Percentiles rank a stretch among this genome's conserved stretches.
phyloP scores from a whole-genome alignment of 179 eudicot genomes.

The Dionaea muscipula region DNA sequence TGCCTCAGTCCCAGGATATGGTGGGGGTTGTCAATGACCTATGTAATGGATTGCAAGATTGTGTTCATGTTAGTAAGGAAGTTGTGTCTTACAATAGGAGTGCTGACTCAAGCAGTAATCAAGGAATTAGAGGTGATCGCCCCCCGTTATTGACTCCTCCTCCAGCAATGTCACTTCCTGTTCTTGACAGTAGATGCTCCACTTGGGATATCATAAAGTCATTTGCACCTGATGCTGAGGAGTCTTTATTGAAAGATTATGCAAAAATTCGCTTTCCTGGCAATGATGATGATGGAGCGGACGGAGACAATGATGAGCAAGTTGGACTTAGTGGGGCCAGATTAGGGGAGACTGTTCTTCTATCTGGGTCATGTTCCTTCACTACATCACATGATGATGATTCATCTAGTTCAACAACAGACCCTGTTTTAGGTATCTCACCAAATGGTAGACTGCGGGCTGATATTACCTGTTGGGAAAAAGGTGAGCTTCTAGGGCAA shows the following conservation, averaged over 20 bases:
- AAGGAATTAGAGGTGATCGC: slow-evolving; percentile 53
- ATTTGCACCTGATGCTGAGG: slow-evolving; percentile 36
- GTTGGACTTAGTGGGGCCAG: slow-evolving; percentile 14
- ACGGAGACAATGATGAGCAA: slow-evolving; percentile 12
- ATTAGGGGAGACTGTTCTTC: slow-evolving; percentile 15
- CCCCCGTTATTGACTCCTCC: slow-evolving; percentile 51
- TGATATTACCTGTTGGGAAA: slow-evolving; percentile 45
- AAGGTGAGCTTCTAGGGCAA: slow-evolving; percentile 48
- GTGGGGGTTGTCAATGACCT: neutral
- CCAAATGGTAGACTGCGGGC: slow-evolving; percentile 31
- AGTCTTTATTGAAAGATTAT: slow-evolving; percentile 1
- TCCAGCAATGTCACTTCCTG: slow-evolving; percentile 29
- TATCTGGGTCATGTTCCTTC: slow-evolving; percentile 31
- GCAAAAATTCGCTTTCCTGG: slow-evolving; percentile 4
- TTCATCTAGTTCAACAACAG: slow-evolving; percentile 25
- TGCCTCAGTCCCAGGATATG: neutral
- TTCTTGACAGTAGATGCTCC: slow-evolving; percentile 29
- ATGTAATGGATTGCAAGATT: slow-evolving; percentile 1
- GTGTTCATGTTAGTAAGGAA: neutral
- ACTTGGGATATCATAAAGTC: slow-evolving; percentile 49
- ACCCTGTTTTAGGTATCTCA: slow-evolving; percentile 30
- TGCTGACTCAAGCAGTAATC: slow-evolving; percentile 8
- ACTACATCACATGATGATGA: slow-evolving; percentile 36
- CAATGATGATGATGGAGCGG: slow-evolving; percentile 13
- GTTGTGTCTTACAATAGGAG: neutral